Evolutionary conservation across 495 filamentous ascomycete species (phyloP), one percentile per base, ranked within the genome.

Genomic region (Friedmanniomyces simplex): DNA sequence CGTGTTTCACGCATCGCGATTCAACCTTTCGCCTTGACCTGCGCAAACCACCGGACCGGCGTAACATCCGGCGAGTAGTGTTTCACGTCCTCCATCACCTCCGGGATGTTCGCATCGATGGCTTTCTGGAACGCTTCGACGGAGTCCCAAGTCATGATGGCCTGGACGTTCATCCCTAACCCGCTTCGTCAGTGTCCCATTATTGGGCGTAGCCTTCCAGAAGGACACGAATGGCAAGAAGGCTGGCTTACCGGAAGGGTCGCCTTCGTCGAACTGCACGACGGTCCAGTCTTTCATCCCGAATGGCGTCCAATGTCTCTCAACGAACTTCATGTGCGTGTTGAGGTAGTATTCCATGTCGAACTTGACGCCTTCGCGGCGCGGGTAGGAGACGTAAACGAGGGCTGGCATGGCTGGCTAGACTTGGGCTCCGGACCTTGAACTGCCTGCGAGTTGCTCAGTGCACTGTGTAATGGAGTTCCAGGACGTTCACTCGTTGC

Each of bases 261-360:
- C 41, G 20, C 54, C 54, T 2, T 32, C 21, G 6, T 42, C 24
- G 50, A 54, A 55, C 28, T 63, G 30, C 1, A 48, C 37, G 12
- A 66, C 63, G 0, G 25, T 42, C 53, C 54, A 66, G 16, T 46
- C 54, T 50, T 62, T 45, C 36, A 65, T 48, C 32, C 65, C 65
- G 57, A 58, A 55, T 24, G 58, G 49, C 12, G 20, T 52, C 65
- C 65, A 67, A n/a, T 48, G 32, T 22, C 58, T 58, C 11, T 21
- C 36, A 0, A 63, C 65, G 13, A 67, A 32, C 6, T 57, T 50
- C 65, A 65, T 64, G 54, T 67, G 65, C 14, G 65, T 67, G n/a
- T 43, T 51, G 43, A 65, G 48, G 57, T 67, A 67, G 60, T 67
- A 67, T 25, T 62, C 53, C 39, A 67, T 43, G 59, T 67, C 56